Conservation (phyloP, 345 rosid species). For the Lepidium africanum region DNA sequence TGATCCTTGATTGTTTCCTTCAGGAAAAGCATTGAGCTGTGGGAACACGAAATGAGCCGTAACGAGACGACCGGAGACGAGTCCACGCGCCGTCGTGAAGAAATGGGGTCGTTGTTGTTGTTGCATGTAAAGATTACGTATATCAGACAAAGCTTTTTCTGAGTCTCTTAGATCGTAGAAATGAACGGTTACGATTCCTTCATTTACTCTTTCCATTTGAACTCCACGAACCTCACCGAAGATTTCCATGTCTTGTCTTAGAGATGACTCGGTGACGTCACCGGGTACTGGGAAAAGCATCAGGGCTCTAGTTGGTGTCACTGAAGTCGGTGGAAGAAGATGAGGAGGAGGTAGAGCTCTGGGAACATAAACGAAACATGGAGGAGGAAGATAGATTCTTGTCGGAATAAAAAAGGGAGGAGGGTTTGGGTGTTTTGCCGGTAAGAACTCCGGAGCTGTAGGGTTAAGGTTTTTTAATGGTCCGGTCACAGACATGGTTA, state of each 20-base stretch:
- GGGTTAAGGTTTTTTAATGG: slow-evolving; percentile 27
- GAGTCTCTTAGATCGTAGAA: slow-evolving; percentile 80
- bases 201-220: slow-evolving; percentile 68
- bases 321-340: slow-evolving; percentile 34
- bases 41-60: slow-evolving; percentile 79
- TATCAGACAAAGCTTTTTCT: slow-evolving; percentile 45
- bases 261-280: slow-evolving; percentile 45
- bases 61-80: slow-evolving; percentile 41
- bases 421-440: slow-evolving; percentile 28
- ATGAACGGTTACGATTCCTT: slow-evolving; percentile 77
- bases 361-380: too few species aligned
- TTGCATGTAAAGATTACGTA: slow-evolving; percentile 65
- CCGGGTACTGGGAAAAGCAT: slow-evolving; percentile 41
- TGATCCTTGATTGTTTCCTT: slow-evolving; percentile 84
- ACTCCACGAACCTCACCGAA: slow-evolving; percentile 86
- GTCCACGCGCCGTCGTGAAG: slow-evolving; percentile 37
- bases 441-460: slow-evolving; percentile 56
- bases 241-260: slow-evolving; percentile 63
- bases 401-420: slow-evolving; percentile 26
- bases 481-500: slow-evolving; percentile 3
- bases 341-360: background rate
- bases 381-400: slow-evolving; percentile 22
- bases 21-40: slow-evolving; percentile 43
- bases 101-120: slow-evolving; percentile 25
- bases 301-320: slow-evolving; percentile 55